Base-by-base conservation (phyloP, 345 rosid genomes). In the Boechera divaricarpa region DNA sequence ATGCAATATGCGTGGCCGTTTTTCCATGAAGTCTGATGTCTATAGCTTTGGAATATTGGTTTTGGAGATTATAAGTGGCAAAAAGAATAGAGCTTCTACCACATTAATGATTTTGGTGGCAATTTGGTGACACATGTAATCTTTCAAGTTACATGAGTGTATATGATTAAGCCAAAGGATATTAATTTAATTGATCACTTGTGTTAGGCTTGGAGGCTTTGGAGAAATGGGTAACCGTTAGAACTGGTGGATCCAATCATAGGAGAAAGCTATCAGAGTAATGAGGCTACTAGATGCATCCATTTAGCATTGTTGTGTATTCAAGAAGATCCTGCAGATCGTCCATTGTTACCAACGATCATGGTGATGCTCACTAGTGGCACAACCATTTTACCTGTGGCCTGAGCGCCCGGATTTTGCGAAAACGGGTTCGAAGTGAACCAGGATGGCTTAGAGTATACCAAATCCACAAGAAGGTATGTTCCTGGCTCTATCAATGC, bases 101-200 rank as follows among this genome's bases (percentile, higher is more conserved):
- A 75, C 28, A 26, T 65, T 28, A 35, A 63, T 49, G 81, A 16
- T 35, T 18, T 55, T 55, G 28, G 28, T 26, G 28, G 28, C 28
- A 26, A 26, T 26, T 26, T 26, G 28, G 66, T 73, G 68, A 73
- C 64, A 69, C 67, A 83, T 83, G 85, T 83, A n/a, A 6, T 31
- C 13, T 31, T 16, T 67, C 15, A 6, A 42, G 8, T 11, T 3
- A 59, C 35, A 44, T 57, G 28, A 26, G 21, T 31, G 6, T 57
- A 4, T 41, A 70, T 57, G 15, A 57, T 11, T 42, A 42, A 31
- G 24, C 10, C 36, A 18, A 39, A 47, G 0, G 18, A 2, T 32
- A 11, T 2, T 18, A 21, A 6, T 12, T 33, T 2, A 18, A 31
- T 1, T 31, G 5, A 12, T 33, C 35, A 56, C 13, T 65, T 58